Evolutionary conservation across 179 eudicot genomes (phyloP), one percentile per base, ranked within the genome.

Genomic region (Beta lomatogona): DNA sequence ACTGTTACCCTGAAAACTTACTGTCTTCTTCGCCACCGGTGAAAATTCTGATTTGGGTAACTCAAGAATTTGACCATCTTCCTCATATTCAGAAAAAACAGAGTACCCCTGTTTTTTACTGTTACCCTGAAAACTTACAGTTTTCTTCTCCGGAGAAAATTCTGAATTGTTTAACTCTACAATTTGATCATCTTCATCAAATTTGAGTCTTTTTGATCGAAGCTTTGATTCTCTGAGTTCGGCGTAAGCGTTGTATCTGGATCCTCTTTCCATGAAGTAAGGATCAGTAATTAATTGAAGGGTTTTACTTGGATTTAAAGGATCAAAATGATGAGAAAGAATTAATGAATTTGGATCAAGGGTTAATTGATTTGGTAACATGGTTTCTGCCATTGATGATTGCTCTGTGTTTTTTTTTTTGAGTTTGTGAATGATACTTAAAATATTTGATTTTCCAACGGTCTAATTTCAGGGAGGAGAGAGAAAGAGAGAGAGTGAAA

Each of bases 141-240:
- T 13, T 18, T 66, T 68, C 85, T 85, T 87, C 53, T 45, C 52
- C 4, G 85, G 90, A 1, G 89, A 82, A 15, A 31, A 76, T 28
- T 83, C 78, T 11, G 85, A 71, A 48, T 52, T 86, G 15, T 84
- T 87, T 69, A 80, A 81, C 57, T 55, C 79, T 1, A 50, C 16
- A 77, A 79, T 58, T 22, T 68, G 77, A 11, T 86, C 80, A 53
- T 68, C 77, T 82, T 79, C 83, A 13, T 64, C 68, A 48, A 79
- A 44, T n/a, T 60, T 15, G 82, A 58, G 52, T 15, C 77, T 64
- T 79, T 85, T 86, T 48, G 48, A 73, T 66, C 82, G 80, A 41
- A 92, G 86, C 84, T 77, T 92, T 46, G 88, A 84, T 80, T 92
- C 95, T 54, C 95, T 81, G 81, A 92, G 83, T 44, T 79, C 83